Evolutionary conservation across 176 grass and related monocot genomes (phyloP).

Genomic region (Dendrocalamus sinicus): DNA sequence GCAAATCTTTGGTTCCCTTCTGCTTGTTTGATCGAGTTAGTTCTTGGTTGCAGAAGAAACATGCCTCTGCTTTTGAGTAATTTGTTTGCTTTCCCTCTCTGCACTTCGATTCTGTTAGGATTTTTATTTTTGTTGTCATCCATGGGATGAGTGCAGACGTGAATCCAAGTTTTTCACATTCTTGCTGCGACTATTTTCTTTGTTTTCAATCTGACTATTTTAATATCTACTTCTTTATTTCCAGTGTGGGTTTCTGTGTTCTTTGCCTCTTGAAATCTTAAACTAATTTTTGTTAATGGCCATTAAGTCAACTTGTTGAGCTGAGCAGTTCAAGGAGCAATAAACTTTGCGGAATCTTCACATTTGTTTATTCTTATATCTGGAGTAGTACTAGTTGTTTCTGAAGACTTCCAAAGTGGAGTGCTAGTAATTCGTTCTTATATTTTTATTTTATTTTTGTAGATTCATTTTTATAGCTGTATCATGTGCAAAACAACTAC

Average conservation of each 20-base stretch:
- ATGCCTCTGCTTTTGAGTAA: constrained; percentile 28
- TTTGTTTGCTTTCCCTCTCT: not conserved
- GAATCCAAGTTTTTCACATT: constrained; percentile 40
- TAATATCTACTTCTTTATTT: constrained; percentile 18
- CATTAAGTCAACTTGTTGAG: constrained; percentile 54
- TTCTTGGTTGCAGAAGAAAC: constrained; percentile 5
- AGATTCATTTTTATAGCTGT: constrained; percentile 31
- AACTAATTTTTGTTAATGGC: constrained; percentile 39
- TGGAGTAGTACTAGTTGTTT: constrained; percentile 42
- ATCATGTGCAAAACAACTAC: constrained; percentile 17
- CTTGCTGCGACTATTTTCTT: not conserved
- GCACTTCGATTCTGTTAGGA: not conserved
- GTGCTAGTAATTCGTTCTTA: constrained; percentile 2
- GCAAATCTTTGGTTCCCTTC: constrained; percentile 1
- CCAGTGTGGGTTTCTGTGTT: constrained; percentile 53
- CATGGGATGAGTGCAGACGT: constrained; percentile 18
- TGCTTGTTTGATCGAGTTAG: constrained; percentile 32
- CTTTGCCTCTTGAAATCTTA: constrained; percentile 20
- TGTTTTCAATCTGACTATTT: constrained; percentile 22
- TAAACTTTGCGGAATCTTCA: constrained; percentile 48
- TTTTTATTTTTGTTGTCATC: constrained; percentile 8
- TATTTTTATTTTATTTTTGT: constrained; percentile 1
- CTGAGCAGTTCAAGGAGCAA: constrained; percentile 54
- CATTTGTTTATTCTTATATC: constrained; percentile 30
- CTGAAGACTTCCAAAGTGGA: constrained; percentile 30